These are phyloP conservation scores for Ogataea haglerorum DNA, from an alignment of 805 yeast genomes.

Conservation along the genomic window DNA sequence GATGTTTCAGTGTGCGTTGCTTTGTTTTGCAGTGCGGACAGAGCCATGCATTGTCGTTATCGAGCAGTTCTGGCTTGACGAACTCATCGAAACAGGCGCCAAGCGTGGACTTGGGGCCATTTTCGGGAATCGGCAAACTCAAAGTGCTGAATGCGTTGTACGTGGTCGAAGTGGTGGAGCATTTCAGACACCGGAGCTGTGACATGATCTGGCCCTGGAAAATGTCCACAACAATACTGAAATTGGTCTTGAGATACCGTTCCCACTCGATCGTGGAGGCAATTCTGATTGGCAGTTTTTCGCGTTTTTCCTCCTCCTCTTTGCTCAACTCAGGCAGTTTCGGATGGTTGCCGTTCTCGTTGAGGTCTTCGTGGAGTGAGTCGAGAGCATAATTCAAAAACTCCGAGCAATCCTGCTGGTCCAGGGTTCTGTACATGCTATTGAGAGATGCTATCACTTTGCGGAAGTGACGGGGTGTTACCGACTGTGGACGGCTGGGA, in stretches of 20 bases:
- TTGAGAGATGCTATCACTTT: conserved; percentile 65
- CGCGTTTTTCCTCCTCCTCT: conserved; percentile 71
- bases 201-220: conserved; percentile 90
- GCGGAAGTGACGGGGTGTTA: conserved; percentile 65
- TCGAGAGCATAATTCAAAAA: conserved; percentile 73
- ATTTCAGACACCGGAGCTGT: conserved; percentile 67
- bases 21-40: conserved; percentile 72
- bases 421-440: conserved; percentile 56
- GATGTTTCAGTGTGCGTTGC: conserved; percentile 62
- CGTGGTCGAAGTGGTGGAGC: conserved; percentile 78
- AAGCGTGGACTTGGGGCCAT: conserved; percentile 32
- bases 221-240: conserved; percentile 73
- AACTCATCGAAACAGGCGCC: conserved; percentile 74
- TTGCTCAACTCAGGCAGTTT: conserved; percentile 58
- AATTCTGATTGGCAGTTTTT: conserved; percentile 65
- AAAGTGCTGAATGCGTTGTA: conserved; percentile 78
- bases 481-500: conserved; percentile 29
- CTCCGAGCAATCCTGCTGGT: conserved; percentile 86
- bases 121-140: conserved; percentile 73
- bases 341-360: conserved; percentile 56
- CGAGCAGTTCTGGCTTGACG: conserved; percentile 68
- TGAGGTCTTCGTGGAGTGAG: conserved; percentile 79
- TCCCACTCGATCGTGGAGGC: conserved; percentile 95
- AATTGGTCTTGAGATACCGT: conserved; percentile 71
- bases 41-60: conserved; percentile 77